Evolutionary conservation across 768 basidiomycete species (phyloP), one percentile per base, ranked within the genome.

Genomic region (Trametes gibbosa): DNA sequence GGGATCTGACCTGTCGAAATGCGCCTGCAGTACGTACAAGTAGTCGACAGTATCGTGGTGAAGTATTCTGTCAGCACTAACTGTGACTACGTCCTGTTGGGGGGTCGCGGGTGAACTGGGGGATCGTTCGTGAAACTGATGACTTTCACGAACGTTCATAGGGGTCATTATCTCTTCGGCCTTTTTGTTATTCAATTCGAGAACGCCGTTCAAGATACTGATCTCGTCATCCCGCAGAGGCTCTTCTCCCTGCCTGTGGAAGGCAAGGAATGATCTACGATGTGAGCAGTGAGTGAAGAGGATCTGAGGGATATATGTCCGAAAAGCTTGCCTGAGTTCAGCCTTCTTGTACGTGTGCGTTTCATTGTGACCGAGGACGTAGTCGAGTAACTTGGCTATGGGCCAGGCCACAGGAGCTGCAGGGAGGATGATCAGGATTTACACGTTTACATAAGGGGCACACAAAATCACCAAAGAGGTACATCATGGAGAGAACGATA

Each of bases 191-290:
- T 87, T 90, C 49, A 92, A 77, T 66, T 91, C 90, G 54, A 90
- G 70, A 0, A 91, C 89, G 1, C 89, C 89, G 66, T 90, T 91
- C 47, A 92, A 74, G 46, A 92, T 92, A 58, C 82, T 79, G 37
- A 92, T 89, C 67, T 92, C 90, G 53, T 92, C 90, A 66, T 92
- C 90, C 5, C 89, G 78, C 0, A 92, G 77, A 0, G 87, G 86
- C 58, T 92, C 90, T 64, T 89, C 84, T 6, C 89, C 90, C 0
- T 81, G 83, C 24, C 88, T 82, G 66, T 92, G 89, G 69, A 92
- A 90, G 45, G 77, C 76, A 13, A 92, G 77, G 74, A 93, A 92
- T 0, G 86, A 86, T 63, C 87, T 87, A 0, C 2, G 27, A 16
- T 5, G 35, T 13, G 16, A 19, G 1, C 6, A 9, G 3, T 23